A percentile compares a stretch with the other conserved stretches of the same genome.
phyloP scores from a whole-genome alignment of 495 filamentous ascomycete species.

The Clohesyomyces aquaticus region DNA sequence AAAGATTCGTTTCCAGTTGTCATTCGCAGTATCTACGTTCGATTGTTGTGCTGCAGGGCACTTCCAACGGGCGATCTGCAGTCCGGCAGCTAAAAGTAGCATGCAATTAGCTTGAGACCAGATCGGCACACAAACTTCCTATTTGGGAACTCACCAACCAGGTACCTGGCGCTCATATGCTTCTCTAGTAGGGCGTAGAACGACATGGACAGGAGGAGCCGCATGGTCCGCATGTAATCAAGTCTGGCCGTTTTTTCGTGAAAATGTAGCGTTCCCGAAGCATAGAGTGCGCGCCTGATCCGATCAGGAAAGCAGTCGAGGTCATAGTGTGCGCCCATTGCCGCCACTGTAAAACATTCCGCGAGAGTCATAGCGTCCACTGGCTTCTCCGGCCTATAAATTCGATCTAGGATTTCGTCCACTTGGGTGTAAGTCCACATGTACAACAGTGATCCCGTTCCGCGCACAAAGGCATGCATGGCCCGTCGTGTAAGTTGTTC shows the following conservation, averaged over 20 bases:
- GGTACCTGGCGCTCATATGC: slow-evolving; percentile 39
- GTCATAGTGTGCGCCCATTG: slow-evolving; percentile 38
- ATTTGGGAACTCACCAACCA: slow-evolving; percentile 34
- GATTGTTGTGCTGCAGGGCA: slow-evolving; percentile 1
- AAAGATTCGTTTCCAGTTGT: slow-evolving; percentile 32
- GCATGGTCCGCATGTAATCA: slow-evolving; percentile 37
- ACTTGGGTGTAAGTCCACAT: slow-evolving; percentile 36
- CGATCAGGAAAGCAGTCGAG: slow-evolving; percentile 29
- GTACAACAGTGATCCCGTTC: slow-evolving; percentile 32
- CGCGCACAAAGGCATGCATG: slow-evolving; percentile 36
- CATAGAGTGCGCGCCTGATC: slow-evolving; percentile 27
- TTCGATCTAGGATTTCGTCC: slow-evolving; percentile 35
- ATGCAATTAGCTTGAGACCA: slow-evolving; percentile 9
- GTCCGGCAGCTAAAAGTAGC: slow-evolving; percentile 29
- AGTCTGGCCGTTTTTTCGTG: slow-evolving; percentile 28
- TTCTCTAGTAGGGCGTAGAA: slow-evolving; percentile 39
- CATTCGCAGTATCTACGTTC: not conserved
- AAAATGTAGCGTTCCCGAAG: slow-evolving; percentile 31
- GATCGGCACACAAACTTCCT: not conserved
- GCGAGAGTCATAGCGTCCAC: slow-evolving; percentile 34
- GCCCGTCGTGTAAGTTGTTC: slow-evolving; percentile 26
- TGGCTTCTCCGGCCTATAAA: slow-evolving; percentile 29
- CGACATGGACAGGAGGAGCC: slow-evolving; percentile 32
- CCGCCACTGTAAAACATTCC: slow-evolving; percentile 37
- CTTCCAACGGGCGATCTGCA: slow-evolving; percentile 38